phyloP scores from a whole-genome alignment of 23 red algal genomes.

The Gracilaria gracilis region DNA sequence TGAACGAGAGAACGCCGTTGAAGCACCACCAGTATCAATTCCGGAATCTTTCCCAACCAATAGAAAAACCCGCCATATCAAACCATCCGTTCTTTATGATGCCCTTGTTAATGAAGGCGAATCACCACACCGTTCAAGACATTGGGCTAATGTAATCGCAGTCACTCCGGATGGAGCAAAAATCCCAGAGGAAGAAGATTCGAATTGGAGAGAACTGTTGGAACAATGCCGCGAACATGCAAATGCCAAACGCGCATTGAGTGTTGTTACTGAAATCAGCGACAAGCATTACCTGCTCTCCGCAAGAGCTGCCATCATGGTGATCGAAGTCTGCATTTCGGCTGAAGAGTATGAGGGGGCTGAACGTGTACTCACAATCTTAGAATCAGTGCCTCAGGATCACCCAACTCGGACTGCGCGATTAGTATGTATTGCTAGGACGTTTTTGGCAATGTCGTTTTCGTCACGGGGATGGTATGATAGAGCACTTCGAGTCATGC shows the following conservation, averaged over 20 bases:
- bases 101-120: conserved; percentile 51
- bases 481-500: conserved; percentile 37
- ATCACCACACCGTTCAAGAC: background rate
- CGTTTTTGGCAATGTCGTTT: conserved; percentile 48
- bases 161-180: conserved; percentile 2
- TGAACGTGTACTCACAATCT: conserved; percentile 34
- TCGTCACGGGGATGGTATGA: conserved; percentile 48
- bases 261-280: conserved; percentile 35
- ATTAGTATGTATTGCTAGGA: conserved; percentile 36
- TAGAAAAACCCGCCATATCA: background rate
- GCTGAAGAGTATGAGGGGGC: conserved; percentile 44
- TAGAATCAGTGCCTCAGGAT: conserved; percentile 7
- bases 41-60: background rate
- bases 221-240: background rate
- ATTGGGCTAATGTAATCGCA: conserved; percentile 21
- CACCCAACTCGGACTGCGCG: conserved; percentile 2
- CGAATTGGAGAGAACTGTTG: background rate
- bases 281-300: conserved; percentile 23
- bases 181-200: conserved; percentile 18
- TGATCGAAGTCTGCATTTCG: conserved; percentile 46
- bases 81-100: conserved; percentile 48
- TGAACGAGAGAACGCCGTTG: conserved; percentile 24
- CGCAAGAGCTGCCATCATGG: conserved; percentile 48
- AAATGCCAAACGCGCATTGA: background rate
- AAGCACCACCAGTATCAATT: background rate